Percentiles rank a stretch among this genome's conserved stretches.
These are phyloP conservation scores for Aspergillus piperis DNA, from an alignment of 2,329 filamentous ascomycete species.

Conservation along the genomic window DNA sequence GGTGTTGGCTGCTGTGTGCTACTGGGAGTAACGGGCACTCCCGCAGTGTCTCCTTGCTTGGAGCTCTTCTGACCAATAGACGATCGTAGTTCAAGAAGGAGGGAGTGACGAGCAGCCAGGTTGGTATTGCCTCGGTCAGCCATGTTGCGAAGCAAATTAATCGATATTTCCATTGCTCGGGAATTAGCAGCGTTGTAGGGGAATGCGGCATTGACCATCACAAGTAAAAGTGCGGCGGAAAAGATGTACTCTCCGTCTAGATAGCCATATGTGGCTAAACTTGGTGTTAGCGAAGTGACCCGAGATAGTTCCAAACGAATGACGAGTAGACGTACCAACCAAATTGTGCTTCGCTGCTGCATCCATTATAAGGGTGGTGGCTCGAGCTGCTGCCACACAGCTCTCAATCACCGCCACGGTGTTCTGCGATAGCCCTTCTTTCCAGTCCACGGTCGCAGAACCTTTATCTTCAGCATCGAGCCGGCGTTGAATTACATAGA, in stretches of 20 bases:
- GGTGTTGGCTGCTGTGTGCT: conserved; percentile 20
- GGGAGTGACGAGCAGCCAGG: conserved; percentile 44
- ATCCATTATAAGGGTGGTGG: conserved; percentile 53
- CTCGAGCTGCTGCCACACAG: conserved; percentile 54
- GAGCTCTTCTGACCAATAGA: conserved; percentile 27
- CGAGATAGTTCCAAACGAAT: not conserved
- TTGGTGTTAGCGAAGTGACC: not conserved
- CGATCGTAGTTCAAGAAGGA: conserved; percentile 41
- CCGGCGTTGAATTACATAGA: conserved; percentile 55
- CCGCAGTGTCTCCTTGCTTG: conserved; percentile 2
- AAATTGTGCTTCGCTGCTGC: conserved; percentile 53
- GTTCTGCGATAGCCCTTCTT: conserved; percentile 49
- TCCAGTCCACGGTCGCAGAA: conserved; percentile 48
- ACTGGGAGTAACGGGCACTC: conserved; percentile 17
- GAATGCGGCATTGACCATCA: conserved; percentile 58
- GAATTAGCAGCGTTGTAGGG: conserved; percentile 47
- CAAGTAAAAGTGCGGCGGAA: conserved; percentile 55
- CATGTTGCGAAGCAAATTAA: conserved; percentile 54
- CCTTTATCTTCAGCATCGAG: conserved; percentile 40
- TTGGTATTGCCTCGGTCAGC: conserved; percentile 56
- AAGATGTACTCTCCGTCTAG: conserved; percentile 61
- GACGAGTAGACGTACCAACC: conserved; percentile 42
- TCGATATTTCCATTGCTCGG: conserved; percentile 49
- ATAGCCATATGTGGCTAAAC: conserved; percentile 57
- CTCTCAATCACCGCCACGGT: conserved; percentile 56